Evolutionary conservation across 805 yeast species (phyloP), one percentile per base, ranked within the genome.

Genomic region (Candida ficus): DNA sequence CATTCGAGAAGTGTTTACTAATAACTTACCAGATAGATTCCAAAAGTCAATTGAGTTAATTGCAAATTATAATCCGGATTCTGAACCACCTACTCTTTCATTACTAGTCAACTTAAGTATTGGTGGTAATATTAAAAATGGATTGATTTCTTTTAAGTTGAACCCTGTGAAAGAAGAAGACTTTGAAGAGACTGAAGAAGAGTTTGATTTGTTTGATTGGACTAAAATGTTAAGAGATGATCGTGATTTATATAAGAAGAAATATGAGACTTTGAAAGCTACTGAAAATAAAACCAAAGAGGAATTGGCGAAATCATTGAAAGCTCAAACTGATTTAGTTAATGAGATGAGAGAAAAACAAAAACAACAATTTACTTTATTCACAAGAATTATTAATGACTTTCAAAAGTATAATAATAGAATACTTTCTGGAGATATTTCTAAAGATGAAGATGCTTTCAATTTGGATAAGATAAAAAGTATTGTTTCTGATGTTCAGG

Each of bases 121-220:
- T 18, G 50, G 48, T 2, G 27, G 42, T n/a, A 37, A 41, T 7
- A 40, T 49, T 14, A 37, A 28, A 40, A 43, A 41, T 34, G 43
- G 29, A 27, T 34, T 47, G 37, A 53, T 45, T 11, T 23, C 36
- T 17, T 43, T 38, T 13, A 27, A 38, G 3, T 29, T 38, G 26
- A 21, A 16, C 11, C 20, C 38, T 14, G 28, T 31, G 4, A 43
- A 23, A 7, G 40, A 35, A 3, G 41, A 36, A 1, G 40, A 29
- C 5, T 36, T 25, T 12, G 29, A 37, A 5, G 48, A 29, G 4
- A 4, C 10, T 29, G 31, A 41, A 13, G 47, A 42, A 7, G 39
- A 46, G 2, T 51, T 35, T 34, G 52, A 53, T 22, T 30, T 53
- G 10, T 55, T 53, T 20, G 47, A 35, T 9, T 53, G 57, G 58